Base-by-base conservation (phyloP, 169 alveolate species). In the Plasmodium reichenowi region DNA sequence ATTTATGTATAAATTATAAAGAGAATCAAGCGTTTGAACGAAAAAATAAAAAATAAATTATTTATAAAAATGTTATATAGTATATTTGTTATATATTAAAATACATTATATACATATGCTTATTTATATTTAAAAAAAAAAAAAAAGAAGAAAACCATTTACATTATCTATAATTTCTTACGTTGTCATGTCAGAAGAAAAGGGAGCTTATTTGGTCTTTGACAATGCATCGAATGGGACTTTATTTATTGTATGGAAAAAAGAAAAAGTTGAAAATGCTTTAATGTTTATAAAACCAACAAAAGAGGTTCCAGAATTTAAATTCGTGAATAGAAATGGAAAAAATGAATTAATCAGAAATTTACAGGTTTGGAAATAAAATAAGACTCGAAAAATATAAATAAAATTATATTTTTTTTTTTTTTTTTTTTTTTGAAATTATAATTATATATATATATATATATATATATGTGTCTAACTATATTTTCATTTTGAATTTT, bases 201-300 rank as follows among this genome's bases (percentile, higher is more conserved):
- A 73, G 26, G 94, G 94, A 62, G 94, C 92, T 26, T 91, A 91
- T 64, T 72, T 91, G 54, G 22, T 52, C 32, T 91, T 91, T 72
- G 93, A 91, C 78, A 72, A 70, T 38, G 93, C 91, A n/a, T 80
- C 92, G 29, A 91, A 86, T 75, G 94, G 94, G 48, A 72, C 94
- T 17, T 67, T 91, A 59, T 91, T 91, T 73, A 76, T 91, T 47
- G 78, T 74, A 56, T 91, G 94, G 94, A 91, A 74, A 45, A 78
- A 62, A 26, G 63, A 32, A 67, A 73, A 63, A 47, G 91, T 91
- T 17, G 91, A 56, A 17, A 64, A 73, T 22, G 94, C 94, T 20
- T 50, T 91, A 32, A 63, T 89, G 50, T 91, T 50, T 59, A 72
- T 86, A 59, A 68, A 17, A 43, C 94, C 94, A n/a, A 76, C 86